Base-by-base conservation (phyloP, 805 yeast genomes). In the Wickerhamiella cacticola region DNA sequence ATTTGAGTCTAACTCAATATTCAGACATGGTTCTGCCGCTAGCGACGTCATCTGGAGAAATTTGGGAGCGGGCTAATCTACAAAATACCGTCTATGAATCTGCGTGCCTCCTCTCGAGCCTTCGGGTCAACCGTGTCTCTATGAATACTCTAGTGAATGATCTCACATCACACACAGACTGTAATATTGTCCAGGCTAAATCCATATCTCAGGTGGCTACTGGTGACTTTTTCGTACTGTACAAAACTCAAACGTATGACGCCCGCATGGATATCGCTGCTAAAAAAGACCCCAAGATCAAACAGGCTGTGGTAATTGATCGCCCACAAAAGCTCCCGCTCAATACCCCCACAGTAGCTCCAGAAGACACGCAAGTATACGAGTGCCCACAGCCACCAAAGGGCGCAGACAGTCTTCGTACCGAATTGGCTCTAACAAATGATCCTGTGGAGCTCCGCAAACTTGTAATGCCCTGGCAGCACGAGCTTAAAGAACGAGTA, bases 101-200 rank as follows among this genome's bases (percentile, higher is more conserved):
- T 28, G 57, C 68, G 24, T 68, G 69, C 52, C 48, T 68, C 1
- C 50, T 73, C 23, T 63, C 67, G n/a, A 56, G 71, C 45, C 70
- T 73, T 43, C 58, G 66, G 9, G 54, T 59, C 0, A 56, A 65
- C 3, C 46, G 63, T 3, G 50, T 55, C 2, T 51, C 64, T 1
- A 74, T 80, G 75, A 61, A 63, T 16, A 64, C 64, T 2, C 57
- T 81, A 3, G 69, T 65, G 31, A 61, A 65, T 43, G 63, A 72
- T 0, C 55, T 78, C 22, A 63, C 69, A 0, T 63, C 68, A 5
- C 72, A 71, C 12, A 49, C 67, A 0, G 61, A 63, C 13, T 63
- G 82, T 48, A 75, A 72, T 39, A 62, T 78, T n/a, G 72, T 76
- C 13, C 68, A 72, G 22, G 65, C 39, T 23, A 33, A 29, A 21